Conservation (phyloP, 2,329 filamentous ascomycete genomes). For the Sporothrix brunneoviolacea region DNA sequence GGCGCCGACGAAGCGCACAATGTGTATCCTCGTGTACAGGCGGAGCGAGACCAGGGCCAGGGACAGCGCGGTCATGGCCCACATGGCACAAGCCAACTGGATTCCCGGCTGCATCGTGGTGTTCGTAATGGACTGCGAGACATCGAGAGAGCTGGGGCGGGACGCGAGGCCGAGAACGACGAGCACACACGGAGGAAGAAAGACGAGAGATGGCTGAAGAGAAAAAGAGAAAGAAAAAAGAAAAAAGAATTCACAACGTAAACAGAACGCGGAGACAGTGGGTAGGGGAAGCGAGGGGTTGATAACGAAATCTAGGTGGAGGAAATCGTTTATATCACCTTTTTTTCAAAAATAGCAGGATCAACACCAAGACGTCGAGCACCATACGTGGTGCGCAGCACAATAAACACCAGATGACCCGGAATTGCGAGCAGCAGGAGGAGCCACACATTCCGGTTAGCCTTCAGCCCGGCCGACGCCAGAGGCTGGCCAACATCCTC, state of each 20-base stretch:
- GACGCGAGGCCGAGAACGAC: not conserved
- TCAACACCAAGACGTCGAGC: no score
- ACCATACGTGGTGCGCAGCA: no score
- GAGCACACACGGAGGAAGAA: no score
- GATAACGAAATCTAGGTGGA: no score
- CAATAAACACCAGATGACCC: no score
- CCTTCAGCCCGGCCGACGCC: no score
- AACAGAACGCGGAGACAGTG: not conserved
- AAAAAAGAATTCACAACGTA: not conserved
- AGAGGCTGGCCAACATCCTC: no score
- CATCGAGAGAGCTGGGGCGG: not conserved
- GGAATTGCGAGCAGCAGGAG: no score
- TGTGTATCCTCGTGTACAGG: conserved; percentile 30
- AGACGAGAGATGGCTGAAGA: not conserved
- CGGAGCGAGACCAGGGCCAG: conserved; percentile 29
- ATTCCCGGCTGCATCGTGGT: conserved; percentile 21
- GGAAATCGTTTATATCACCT: no score
- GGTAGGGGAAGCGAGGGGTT: not conserved
- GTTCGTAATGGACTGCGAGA: not conserved
- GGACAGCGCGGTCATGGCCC: conserved; percentile 29
- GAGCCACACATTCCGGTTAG: no score
- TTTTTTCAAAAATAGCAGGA: no score
- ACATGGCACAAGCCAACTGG: conserved; percentile 29
- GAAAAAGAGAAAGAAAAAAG: not conserved
- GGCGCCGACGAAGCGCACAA: conserved; percentile 30